Percentiles rank a stretch among this genome's conserved stretches.
These are phyloP conservation scores for Venustampulla echinocandica DNA, from an alignment of 495 filamentous ascomycete genomes.

Conservation along the genomic window DNA sequence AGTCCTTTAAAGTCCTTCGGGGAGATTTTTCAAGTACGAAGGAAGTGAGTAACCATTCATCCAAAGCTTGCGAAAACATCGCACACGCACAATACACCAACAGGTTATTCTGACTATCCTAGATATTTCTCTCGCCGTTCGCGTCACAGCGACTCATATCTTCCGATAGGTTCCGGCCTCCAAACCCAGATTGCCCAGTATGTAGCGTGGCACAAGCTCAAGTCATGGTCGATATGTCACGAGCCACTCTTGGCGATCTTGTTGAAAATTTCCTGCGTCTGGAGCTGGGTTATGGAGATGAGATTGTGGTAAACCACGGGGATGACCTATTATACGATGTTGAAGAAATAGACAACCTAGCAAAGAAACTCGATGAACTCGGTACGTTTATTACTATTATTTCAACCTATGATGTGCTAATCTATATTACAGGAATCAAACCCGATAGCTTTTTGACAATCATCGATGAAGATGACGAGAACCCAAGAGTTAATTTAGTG, in stretches of 20 bases:
- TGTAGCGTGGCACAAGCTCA: slow-evolving; percentile 66
- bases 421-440: slow-evolving; percentile 36
- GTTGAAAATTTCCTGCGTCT: slow-evolving; percentile 62
- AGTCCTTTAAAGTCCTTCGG: slow-evolving; percentile 84
- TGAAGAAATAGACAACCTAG: slow-evolving; percentile 78
- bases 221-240: slow-evolving; percentile 57
- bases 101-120: neutral
- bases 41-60: slow-evolving; percentile 12
- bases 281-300: slow-evolving; percentile 73
- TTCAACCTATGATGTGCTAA: slow-evolving; percentile 12
- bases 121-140: slow-evolving; percentile 80
- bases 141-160: slow-evolving; percentile 65
- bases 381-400: slow-evolving; percentile 36
- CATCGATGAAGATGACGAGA: slow-evolving; percentile 75
- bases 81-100: too few relatives aligned
- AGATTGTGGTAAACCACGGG: slow-evolving; percentile 67
- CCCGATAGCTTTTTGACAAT: slow-evolving; percentile 73
- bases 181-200: slow-evolving; percentile 71
- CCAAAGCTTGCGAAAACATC: neutral
- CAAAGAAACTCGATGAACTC: slow-evolving; percentile 69
- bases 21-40: slow-evolving; percentile 45
- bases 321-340: slow-evolving; percentile 74
- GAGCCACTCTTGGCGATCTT: slow-evolving; percentile 73
- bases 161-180: slow-evolving; percentile 60
- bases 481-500: slow-evolving; percentile 76